These are phyloP conservation scores for Angomonas deanei DNA, from an alignment of 208 protist species.

Conservation along the genomic window DNA sequence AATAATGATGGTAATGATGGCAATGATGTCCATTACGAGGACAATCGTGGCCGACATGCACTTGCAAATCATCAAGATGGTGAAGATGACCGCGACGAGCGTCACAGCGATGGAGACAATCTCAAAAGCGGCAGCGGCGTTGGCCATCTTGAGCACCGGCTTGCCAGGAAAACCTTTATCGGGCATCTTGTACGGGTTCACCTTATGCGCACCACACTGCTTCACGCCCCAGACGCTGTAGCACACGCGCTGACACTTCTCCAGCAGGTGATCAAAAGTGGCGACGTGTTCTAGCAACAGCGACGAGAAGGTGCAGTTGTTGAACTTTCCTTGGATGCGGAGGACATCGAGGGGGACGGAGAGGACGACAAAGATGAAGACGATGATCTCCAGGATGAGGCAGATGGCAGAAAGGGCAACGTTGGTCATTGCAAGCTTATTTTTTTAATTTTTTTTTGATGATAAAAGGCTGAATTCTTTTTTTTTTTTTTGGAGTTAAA, in stretches of 20 bases:
- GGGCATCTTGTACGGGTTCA: background rate
- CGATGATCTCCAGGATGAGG: conserved; percentile 10
- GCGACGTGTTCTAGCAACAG: background rate
- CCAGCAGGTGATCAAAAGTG: background rate
- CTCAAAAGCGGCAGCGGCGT: conserved; percentile 11
- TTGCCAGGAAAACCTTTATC: conserved; percentile 8
- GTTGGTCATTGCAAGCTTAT: conserved; percentile 5
- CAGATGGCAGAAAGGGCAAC: conserved; percentile 11
- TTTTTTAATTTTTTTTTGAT: background rate
- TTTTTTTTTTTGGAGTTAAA: no score
- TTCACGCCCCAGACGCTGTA: conserved; percentile 13
- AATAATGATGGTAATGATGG: conserved; percentile 14
- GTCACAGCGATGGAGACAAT: conserved; percentile 4
- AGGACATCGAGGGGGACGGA: conserved; percentile 7
- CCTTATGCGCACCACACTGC: conserved; percentile 13
- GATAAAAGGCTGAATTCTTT: no score
- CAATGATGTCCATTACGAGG: conserved; percentile 3
- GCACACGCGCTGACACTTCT: background rate
- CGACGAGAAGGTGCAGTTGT: background rate
- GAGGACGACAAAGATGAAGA: conserved; percentile 3
- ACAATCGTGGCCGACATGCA: conserved; percentile 5
- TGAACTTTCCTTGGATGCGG: background rate
- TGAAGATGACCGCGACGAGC: conserved; percentile 9
- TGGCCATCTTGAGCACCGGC: conserved; percentile 5
- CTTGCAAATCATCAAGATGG: conserved; percentile 6